A percentile compares a stretch with the other conserved stretches of the same genome.
Conservation (phyloP, 139 green algal genomes). For the Chlorella vulgaris region DNA sequence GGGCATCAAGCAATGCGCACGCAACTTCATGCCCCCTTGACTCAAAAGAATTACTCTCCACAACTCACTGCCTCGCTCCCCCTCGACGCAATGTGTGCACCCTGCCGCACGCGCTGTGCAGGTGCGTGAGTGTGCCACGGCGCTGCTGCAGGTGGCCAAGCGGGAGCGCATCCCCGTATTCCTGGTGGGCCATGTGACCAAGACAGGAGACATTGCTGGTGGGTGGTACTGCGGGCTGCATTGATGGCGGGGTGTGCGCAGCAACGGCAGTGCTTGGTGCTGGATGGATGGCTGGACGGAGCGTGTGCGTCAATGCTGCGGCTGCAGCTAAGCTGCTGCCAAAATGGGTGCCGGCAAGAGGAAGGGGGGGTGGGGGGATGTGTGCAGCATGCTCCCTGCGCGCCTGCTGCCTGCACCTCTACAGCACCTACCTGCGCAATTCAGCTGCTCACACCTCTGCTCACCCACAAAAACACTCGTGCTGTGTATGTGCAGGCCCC, state of each 20-base stretch:
- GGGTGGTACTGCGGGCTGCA: not conserved
- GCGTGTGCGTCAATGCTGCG: not conserved
- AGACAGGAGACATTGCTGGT: slow-evolving; percentile 33
- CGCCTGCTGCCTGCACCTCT: too few relatives aligned
- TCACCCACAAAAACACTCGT: too few relatives aligned
- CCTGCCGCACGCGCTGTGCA: too few relatives aligned
- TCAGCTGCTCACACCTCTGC: too few relatives aligned
- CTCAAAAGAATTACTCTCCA: too few relatives aligned
- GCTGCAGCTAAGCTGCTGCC: not conserved
- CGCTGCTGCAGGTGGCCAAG: slow-evolving; percentile 84
- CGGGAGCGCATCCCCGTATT: slow-evolving; percentile 74
- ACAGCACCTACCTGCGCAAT: too few relatives aligned
- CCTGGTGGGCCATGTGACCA: slow-evolving; percentile 80
- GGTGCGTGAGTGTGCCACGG: slow-evolving; percentile 89
- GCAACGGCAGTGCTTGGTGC: too few relatives aligned
- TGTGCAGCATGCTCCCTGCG: not conserved
- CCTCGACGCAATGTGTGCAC: too few relatives aligned
- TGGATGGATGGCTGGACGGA: not conserved
- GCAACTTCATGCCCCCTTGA: too few relatives aligned
- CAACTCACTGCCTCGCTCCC: too few relatives aligned
- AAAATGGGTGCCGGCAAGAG: not conserved
- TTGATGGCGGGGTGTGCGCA: not conserved
- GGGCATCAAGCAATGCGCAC: too few relatives aligned
- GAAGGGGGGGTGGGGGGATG: not conserved
- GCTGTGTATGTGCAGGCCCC: slow-evolving; percentile 69